Conservation (phyloP, 2,329 filamentous ascomycete genomes). For the Sporothrix inflata region DNA sequence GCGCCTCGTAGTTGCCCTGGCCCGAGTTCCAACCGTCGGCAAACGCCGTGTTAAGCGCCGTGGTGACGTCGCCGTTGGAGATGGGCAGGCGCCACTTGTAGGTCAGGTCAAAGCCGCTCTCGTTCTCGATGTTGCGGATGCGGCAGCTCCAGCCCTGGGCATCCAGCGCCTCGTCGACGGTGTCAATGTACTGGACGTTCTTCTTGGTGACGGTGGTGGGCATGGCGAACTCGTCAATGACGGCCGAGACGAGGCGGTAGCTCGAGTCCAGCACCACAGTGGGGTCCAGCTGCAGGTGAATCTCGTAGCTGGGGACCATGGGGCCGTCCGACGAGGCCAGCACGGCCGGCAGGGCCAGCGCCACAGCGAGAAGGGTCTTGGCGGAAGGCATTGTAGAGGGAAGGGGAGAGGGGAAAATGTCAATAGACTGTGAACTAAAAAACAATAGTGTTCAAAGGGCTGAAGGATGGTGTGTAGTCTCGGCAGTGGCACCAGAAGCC, state of each 20-base stretch:
- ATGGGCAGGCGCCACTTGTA: conserved; percentile 46
- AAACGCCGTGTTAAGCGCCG: conserved; percentile 40
- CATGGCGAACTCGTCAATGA: conserved; percentile 41
- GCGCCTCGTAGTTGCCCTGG: conserved; percentile 41
- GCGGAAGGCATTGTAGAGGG: neutral
- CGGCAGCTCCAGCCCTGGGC: conserved; percentile 43
- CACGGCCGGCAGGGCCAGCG: neutral
- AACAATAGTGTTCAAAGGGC: neutral
- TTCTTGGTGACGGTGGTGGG: conserved; percentile 41
- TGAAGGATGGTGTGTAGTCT: neutral
- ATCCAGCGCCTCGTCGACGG: conserved; percentile 40
- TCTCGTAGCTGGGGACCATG: conserved; percentile 42
- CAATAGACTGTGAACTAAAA: neutral
- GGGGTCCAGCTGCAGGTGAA: conserved; percentile 42
- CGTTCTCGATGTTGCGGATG: conserved; percentile 43
- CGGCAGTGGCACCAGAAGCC: neutral
- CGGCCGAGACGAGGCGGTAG: conserved; percentile 39
- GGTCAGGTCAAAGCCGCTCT: conserved; percentile 43
- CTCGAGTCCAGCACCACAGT: conserved; percentile 39
- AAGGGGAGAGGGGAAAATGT: neutral
- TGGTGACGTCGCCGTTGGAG: conserved; percentile 38
- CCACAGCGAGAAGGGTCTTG: neutral
- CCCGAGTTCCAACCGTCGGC: conserved; percentile 42
- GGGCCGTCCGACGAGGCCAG: conserved; percentile 14
- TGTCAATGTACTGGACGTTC: conserved; percentile 46